phyloP scores from a whole-genome alignment of 2,329 filamentous ascomycete species.

The Arthroderma sp. region DNA sequence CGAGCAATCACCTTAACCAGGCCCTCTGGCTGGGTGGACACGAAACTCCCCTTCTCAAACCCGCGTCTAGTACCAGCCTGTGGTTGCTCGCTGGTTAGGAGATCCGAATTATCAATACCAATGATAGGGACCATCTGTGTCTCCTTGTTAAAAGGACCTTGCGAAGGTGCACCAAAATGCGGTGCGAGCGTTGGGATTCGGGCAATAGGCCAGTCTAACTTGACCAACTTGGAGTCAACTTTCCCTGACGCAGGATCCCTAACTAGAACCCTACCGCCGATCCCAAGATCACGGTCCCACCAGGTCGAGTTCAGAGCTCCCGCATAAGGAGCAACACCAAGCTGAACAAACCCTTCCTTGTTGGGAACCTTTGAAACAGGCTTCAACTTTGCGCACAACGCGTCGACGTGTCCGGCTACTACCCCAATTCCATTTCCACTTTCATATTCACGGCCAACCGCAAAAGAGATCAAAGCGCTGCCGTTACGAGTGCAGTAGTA shows the following conservation, averaged over 20 bases:
- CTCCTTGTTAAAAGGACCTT: conserved; percentile 64
- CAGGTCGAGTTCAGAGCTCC: conserved; percentile 78
- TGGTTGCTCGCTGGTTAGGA: conserved; percentile 22
- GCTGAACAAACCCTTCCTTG: conserved; percentile 73
- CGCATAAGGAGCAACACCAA: conserved; percentile 86
- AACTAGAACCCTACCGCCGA: conserved; percentile 80
- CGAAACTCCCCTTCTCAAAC: conserved; percentile 38
- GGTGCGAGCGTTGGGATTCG: conserved; percentile 82
- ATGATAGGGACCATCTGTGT: conserved; percentile 92
- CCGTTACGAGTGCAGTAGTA: conserved; percentile 83
- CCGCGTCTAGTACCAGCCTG: conserved; percentile 37
- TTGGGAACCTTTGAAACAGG: conserved; percentile 74
- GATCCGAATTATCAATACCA: conserved; percentile 63
- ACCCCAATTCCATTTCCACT: conserved; percentile 78
- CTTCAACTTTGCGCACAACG: conserved; percentile 80
- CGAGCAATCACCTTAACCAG: conserved; percentile 72
- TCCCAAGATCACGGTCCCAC: conserved; percentile 91
- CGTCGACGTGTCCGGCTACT: conserved; percentile 85
- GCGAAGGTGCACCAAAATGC: conserved; percentile 68
- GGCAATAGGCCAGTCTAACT: conserved; percentile 89
- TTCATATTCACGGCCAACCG: conserved; percentile 65
- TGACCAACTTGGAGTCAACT: conserved; percentile 69
- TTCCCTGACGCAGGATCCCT: conserved; percentile 59
- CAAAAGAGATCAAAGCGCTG: conserved; percentile 73
- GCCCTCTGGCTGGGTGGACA: conserved; percentile 68